Conservation (phyloP, 2,329 filamentous ascomycete genomes). For the Aspergillus fijiensis region DNA sequence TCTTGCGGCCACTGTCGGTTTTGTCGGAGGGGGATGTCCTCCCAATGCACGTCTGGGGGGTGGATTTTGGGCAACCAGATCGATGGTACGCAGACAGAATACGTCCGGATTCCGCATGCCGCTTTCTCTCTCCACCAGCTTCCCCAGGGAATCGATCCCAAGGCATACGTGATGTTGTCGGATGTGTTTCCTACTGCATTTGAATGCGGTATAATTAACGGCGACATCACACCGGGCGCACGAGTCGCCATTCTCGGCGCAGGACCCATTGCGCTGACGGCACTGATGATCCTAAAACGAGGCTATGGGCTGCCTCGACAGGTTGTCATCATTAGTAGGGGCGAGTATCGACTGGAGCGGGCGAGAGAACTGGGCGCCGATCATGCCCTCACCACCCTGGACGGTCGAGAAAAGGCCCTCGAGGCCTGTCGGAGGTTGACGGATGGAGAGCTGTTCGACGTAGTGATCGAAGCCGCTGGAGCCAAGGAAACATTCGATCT, state of each 20-base stretch:
- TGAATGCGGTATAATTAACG: constrained; percentile 56
- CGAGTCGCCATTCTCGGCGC: constrained; percentile 57
- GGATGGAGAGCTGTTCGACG: constrained; percentile 54
- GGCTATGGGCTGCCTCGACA: constrained; percentile 53
- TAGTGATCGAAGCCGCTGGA: constrained; percentile 60
- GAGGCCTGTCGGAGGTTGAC: constrained; percentile 47
- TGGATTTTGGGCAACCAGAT: constrained; percentile 57
- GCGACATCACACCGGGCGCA: constrained; percentile 52
- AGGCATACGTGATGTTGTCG: constrained; percentile 48
- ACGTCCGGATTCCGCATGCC: constrained; percentile 55
- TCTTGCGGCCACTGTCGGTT: constrained; percentile 53
- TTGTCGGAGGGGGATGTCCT: constrained; percentile 54
- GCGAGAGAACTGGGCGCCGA: constrained; percentile 52
- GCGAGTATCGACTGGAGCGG: constrained; percentile 48
- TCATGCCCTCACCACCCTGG: constrained; percentile 47
- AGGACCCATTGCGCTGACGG: constrained; percentile 58
- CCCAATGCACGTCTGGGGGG: constrained; percentile 55
- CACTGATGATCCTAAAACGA: constrained; percentile 52
- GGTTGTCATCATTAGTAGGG: constrained; percentile 55
- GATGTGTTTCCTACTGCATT: constrained; percentile 59
- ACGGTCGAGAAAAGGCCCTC: constrained; percentile 34
- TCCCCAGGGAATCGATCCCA: constrained; percentile 18
- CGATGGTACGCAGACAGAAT: constrained; percentile 57
- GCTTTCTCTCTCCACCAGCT: constrained; percentile 46
- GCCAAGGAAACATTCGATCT: constrained; percentile 55